Evolutionary conservation across 2,329 filamentous ascomycete species (phyloP).

Genomic region (Fusarium caatingaense): DNA sequence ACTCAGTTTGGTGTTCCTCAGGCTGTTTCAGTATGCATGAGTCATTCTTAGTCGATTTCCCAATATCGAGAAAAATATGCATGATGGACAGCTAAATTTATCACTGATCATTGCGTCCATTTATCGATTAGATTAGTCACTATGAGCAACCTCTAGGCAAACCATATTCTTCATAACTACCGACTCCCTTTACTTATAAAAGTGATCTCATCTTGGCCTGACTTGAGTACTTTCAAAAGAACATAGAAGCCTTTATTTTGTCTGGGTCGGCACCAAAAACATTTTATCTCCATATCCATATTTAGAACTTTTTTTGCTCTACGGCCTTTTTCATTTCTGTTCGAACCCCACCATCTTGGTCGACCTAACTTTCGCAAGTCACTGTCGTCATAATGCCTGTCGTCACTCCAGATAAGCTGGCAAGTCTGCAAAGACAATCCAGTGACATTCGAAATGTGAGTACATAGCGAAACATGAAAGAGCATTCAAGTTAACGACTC

Average conservation of each 20-base stretch:
- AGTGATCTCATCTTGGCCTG: slow-evolving; percentile 5
- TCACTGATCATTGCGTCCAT: slow-evolving; percentile 34
- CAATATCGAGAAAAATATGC: slow-evolving; percentile 16
- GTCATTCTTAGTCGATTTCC: slow-evolving; percentile 45
- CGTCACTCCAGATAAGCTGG: slow-evolving; percentile 89
- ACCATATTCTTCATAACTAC: slow-evolving; percentile 20
- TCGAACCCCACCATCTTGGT: slow-evolving; percentile 11
- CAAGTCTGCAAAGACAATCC: slow-evolving; percentile 86
- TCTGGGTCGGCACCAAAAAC: slow-evolving; percentile 1
- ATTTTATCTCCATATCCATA: slow-evolving; percentile 14
- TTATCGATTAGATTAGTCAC: slow-evolving; percentile 42
- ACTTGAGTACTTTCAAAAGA: slow-evolving; percentile 15
- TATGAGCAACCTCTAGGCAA: slow-evolving; percentile 30
- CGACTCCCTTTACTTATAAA: not conserved
- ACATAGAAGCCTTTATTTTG: not conserved
- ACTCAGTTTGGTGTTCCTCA: slow-evolving; percentile 13
- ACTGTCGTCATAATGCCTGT: slow-evolving; percentile 78
- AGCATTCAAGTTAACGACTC: slow-evolving; percentile 5
- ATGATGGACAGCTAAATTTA: slow-evolving; percentile 16
- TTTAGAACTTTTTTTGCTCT: slow-evolving; percentile 4
- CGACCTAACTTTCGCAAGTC: slow-evolving; percentile 12
- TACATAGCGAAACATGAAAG: not conserved
- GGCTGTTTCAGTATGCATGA: slow-evolving; percentile 39
- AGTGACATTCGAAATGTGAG: slow-evolving; percentile 92
- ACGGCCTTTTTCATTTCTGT: not conserved